These are phyloP conservation scores for Bidens hawaiensis DNA, from an alignment of 140 eudicot species.

Conservation along the genomic window DNA sequence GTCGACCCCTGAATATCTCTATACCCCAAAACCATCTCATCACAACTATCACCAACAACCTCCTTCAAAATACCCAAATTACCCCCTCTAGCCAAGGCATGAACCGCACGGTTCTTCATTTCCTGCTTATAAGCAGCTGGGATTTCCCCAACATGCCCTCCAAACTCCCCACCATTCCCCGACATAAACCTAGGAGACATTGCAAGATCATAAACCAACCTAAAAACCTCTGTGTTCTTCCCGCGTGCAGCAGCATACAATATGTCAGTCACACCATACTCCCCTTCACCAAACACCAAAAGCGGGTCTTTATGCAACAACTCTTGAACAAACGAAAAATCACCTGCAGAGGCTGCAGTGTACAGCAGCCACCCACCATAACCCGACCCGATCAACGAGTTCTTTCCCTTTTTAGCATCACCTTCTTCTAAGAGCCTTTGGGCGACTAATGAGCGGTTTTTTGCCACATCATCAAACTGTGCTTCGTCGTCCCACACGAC, in stretches of 20 bases:
- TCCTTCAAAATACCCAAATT: constrained; percentile 56
- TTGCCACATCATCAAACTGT: constrained; percentile 80
- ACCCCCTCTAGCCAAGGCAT: constrained; percentile 95
- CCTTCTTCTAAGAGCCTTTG: constrained; percentile 59
- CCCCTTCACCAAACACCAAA: constrained; percentile 96
- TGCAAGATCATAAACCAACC: constrained; percentile 64
- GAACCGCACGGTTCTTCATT: constrained; percentile 85
- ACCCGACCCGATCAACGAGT: constrained; percentile 67
- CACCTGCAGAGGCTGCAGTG: constrained; percentile 98
- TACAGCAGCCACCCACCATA: constrained; percentile 98
- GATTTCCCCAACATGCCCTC: constrained; percentile 48
- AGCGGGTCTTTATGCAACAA: constrained; percentile 69
- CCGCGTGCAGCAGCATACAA: constrained; percentile 96
- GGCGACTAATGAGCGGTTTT: constrained; percentile 66
- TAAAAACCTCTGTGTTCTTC: constrained; percentile 62
- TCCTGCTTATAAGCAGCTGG: constrained; percentile 72
- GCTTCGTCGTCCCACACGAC: constrained; percentile 95
- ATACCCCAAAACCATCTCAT: constrained; percentile 41
- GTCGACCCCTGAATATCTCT: constrained; percentile 82
- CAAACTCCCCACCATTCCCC: constrained; percentile 38
- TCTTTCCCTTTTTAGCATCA: constrained; percentile 45
- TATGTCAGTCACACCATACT: constrained; percentile 86
- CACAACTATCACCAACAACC: constrained; percentile 59
- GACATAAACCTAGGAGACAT: constrained; percentile 64
- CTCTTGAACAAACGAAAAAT: constrained; percentile 55